phyloP scores from a whole-genome alignment of 2,329 filamentous ascomycete species.

The Microdochium paspali region DNA sequence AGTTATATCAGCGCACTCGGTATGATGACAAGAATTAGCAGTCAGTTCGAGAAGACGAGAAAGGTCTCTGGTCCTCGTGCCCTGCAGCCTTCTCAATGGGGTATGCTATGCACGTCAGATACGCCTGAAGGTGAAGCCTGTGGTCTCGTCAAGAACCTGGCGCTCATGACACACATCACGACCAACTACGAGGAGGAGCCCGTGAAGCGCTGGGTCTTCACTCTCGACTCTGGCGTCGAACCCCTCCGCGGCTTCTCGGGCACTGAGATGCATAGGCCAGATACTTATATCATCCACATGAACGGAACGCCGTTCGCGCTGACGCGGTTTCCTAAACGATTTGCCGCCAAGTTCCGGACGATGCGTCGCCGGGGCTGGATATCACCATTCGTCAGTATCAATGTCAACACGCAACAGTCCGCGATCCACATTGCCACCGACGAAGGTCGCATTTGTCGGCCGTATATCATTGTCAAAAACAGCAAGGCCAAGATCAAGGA shows the following conservation, averaged over 20 bases:
- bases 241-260: slow-evolving; percentile 63
- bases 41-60: slow-evolving; percentile 96
- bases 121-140: slow-evolving; percentile 98
- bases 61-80: slow-evolving; percentile 95
- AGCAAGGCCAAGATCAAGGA: slow-evolving; percentile 71
- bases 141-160: slow-evolving; percentile 94
- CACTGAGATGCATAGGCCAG: slow-evolving; percentile 75
- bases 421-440: slow-evolving; percentile 95
- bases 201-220: slow-evolving; percentile 77
- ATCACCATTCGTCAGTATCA: slow-evolving; percentile 93
- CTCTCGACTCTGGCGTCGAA: slow-evolving; percentile 75
- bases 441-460: slow-evolving; percentile 91
- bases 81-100: slow-evolving; percentile 93
- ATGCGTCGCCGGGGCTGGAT: slow-evolving; percentile 85
- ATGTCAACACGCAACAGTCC: slow-evolving; percentile 86
- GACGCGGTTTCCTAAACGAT: slow-evolving; percentile 77
- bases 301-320: slow-evolving; percentile 91
- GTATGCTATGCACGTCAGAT: slow-evolving; percentile 95
- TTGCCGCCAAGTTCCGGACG: slow-evolving; percentile 75
- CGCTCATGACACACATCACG: slow-evolving; percentile 98
- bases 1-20: slow-evolving; percentile 95
- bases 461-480: slow-evolving; percentile 90
- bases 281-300: slow-evolving; percentile 83
- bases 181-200: slow-evolving; percentile 92
- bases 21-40: slow-evolving; percentile 99